Evolutionary conservation across 441 rosid genomes (phyloP).

Genomic region (Populus hybrid): DNA sequence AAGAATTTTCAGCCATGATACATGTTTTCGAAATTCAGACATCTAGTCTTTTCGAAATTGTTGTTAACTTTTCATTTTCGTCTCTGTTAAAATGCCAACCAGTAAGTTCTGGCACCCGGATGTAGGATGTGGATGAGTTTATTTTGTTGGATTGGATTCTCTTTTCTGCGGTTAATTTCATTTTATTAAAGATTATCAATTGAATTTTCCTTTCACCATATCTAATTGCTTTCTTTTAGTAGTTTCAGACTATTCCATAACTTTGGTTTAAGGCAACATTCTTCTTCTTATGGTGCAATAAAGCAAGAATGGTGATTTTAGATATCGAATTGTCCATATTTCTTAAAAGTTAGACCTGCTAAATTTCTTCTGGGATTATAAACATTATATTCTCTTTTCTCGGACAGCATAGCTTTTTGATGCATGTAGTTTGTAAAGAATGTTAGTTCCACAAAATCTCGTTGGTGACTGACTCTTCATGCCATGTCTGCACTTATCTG

Average conservation of each 20-base stretch:
- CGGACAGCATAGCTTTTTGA: not conserved
- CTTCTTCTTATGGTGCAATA: not conserved
- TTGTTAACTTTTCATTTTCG: constrained; percentile 29
- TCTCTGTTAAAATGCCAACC: constrained; percentile 31
- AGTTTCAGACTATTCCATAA: constrained; percentile 6
- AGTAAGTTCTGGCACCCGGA: constrained; percentile 23
- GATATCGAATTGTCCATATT: not conserved
- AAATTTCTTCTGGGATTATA: not conserved
- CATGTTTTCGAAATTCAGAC: constrained; percentile 36
- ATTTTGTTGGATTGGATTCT: constrained; percentile 24
- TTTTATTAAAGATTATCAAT: constrained; percentile 21
- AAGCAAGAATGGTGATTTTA: not conserved
- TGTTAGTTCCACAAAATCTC: not conserved
- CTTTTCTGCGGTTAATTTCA: constrained; percentile 13
- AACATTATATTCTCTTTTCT: not conserved
- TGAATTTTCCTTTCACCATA: not conserved
- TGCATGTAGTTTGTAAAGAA: not conserved
- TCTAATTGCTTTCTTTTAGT: not conserved
- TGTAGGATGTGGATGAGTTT: constrained; percentile 41
- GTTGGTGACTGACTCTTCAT: not conserved
- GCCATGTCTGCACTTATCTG: too few relatives aligned
- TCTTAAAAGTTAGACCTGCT: not conserved
- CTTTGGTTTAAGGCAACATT: not conserved
- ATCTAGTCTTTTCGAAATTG: constrained; percentile 16
- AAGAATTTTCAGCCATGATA: constrained; percentile 36